Percentiles rank a stretch among this genome's conserved stretches.
Evolutionary conservation across 352 stramenopile species (phyloP).

Genomic region (Pythium phragmiticola): DNA sequence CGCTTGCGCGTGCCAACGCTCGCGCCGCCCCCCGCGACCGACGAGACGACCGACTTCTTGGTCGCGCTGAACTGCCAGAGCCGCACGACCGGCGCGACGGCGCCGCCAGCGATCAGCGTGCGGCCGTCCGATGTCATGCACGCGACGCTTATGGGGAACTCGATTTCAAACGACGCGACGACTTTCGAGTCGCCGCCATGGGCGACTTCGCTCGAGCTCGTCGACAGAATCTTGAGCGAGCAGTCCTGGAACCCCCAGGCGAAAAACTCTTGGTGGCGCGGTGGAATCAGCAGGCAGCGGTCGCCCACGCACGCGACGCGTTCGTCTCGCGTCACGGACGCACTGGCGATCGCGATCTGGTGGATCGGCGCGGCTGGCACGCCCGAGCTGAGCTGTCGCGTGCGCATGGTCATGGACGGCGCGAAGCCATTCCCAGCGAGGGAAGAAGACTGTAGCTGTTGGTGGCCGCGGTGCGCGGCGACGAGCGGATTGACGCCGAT

Average conservation of each 20-base stretch:
- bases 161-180: slow-evolving; percentile 55
- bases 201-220: slow-evolving; percentile 38
- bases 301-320: slow-evolving; percentile 39
- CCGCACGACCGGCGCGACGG: slow-evolving; percentile 42
- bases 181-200: slow-evolving; percentile 58
- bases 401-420: slow-evolving; percentile 17
- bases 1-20: slow-evolving; percentile 18
- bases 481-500: slow-evolving; percentile 45
- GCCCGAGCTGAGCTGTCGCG: slow-evolving; percentile 34
- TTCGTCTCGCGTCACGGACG: slow-evolving; percentile 52
- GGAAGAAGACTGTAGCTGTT: slow-evolving; percentile 3
- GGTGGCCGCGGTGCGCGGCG: slow-evolving; percentile 36
- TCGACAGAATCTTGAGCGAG: slow-evolving; percentile 58
- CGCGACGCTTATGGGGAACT: slow-evolving; percentile 50
- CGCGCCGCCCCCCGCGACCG: background rate
- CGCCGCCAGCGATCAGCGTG: slow-evolving; percentile 53
- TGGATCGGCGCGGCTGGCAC: slow-evolving; percentile 35
- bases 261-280: slow-evolving; percentile 61
- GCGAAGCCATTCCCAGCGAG: background rate
- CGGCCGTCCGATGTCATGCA: slow-evolving; percentile 63
- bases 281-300: slow-evolving; percentile 60
- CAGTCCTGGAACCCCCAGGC: slow-evolving; percentile 71
- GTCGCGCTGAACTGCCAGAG: slow-evolving; percentile 46
- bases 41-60: slow-evolving; percentile 21
- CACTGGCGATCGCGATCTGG: slow-evolving; percentile 45